A percentile compares a stretch with the other conserved stretches of the same genome.
Evolutionary conservation across 2,329 filamentous ascomycete species (phyloP).

Genomic region (Colletotrichum tofieldiae): DNA sequence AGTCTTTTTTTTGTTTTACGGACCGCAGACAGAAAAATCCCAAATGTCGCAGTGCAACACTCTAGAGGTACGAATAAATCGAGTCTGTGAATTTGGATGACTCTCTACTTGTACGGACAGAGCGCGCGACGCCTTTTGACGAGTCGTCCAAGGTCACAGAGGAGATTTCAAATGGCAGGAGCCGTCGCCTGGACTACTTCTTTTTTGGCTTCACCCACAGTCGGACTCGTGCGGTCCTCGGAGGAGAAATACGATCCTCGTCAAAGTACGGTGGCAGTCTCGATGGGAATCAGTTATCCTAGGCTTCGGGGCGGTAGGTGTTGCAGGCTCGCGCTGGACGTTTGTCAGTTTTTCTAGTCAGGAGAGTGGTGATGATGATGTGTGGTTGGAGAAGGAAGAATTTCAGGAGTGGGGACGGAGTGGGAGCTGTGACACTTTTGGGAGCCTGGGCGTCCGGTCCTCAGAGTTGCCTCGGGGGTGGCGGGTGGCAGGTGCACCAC

Average conservation of each 20-base stretch:
- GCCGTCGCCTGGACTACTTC: conserved; percentile 37
- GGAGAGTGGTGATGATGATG: conserved; percentile 8
- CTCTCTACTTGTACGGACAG: conserved; percentile 42
- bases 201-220: conserved; percentile 41
- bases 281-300: conserved; percentile 26
- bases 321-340: conserved; percentile 30
- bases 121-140: conserved; percentile 40
- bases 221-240: conserved; percentile 31
- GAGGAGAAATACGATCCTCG: conserved; percentile 29
- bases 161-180: conserved; percentile 41
- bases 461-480: not conserved
- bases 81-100: conserved; percentile 32
- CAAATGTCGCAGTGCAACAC: conserved; percentile 33
- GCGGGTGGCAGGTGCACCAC: conserved; percentile 16
- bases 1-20: conserved; percentile 32
- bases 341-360: conserved; percentile 32
- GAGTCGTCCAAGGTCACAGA: conserved; percentile 41
- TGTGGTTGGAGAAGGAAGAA: conserved; percentile 9
- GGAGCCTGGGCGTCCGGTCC: conserved; percentile 7
- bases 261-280: conserved; percentile 38
- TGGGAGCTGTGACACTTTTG: conserved; percentile 23
- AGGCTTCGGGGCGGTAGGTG: conserved; percentile 18
- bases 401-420: conserved; percentile 5
- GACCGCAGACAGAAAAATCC: conserved; percentile 33
- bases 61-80: conserved; percentile 39